A percentile compares a stretch with the other conserved stretches of the same genome.
phyloP scores from a whole-genome alignment of 768 basidiomycete genomes.

The Suillus placidus region DNA sequence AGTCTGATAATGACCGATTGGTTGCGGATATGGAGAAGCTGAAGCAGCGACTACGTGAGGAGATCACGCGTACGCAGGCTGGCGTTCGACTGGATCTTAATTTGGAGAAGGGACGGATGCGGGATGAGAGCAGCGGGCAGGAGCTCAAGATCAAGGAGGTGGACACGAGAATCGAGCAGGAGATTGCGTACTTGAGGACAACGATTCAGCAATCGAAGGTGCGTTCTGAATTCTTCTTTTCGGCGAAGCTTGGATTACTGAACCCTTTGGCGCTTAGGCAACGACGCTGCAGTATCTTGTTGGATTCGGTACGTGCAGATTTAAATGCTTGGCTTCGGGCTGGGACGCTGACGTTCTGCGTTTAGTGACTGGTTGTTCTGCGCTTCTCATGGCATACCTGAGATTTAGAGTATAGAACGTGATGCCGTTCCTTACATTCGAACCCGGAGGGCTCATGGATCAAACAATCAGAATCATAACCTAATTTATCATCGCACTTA shows the following conservation, averaged over 20 bases:
- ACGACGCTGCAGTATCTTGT: constrained; percentile 87
- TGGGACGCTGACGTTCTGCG: constrained; percentile 16
- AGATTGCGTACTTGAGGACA: constrained; percentile 85
- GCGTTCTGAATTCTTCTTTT: constrained; percentile 17
- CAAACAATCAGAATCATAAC: background rate
- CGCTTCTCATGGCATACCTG: constrained; percentile 85
- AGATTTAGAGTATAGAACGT: constrained; percentile 56
- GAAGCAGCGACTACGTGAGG: constrained; percentile 89
- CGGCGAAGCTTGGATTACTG: background rate
- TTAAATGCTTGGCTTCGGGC: background rate
- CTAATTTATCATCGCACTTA: background rate
- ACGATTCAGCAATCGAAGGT: constrained; percentile 87
- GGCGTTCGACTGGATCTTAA: constrained; percentile 95
- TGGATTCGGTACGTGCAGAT: constrained; percentile 69
- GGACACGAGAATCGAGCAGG: constrained; percentile 95
- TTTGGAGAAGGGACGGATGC: constrained; percentile 92
- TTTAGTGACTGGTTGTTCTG: constrained; percentile 82
- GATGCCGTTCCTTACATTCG: background rate
- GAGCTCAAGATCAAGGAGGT: constrained; percentile 98
- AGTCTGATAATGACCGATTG: constrained; percentile 95
- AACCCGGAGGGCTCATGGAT: background rate
- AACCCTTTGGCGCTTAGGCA: constrained; percentile 47
- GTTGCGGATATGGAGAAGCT: constrained; percentile 90
- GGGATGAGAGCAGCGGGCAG: constrained; percentile 89
- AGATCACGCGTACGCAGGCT: constrained; percentile 88